Evolutionary conservation across 2,329 filamentous ascomycete genomes (phyloP).

Genomic region (Penicillium sp.): DNA sequence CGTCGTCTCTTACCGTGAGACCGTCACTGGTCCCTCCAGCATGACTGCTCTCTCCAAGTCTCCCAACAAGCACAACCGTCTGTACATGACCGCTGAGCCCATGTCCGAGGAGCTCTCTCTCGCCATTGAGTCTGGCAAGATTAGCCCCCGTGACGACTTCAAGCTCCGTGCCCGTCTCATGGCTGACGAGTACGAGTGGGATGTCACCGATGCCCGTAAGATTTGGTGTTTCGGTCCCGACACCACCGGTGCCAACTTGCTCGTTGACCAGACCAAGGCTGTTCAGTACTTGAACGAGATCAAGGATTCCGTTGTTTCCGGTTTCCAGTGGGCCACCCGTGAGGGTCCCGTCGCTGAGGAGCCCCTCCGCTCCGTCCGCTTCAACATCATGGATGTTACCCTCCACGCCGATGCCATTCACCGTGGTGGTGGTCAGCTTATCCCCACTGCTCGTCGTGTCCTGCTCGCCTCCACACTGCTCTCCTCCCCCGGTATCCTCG

Average conservation of each 20-base stretch:
- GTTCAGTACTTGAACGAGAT: constrained; percentile 99
- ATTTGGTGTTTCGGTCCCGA: constrained; percentile 99
- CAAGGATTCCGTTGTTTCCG: constrained; percentile 99
- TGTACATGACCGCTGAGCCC: constrained; percentile 92
- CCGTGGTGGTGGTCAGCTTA: constrained; percentile 98
- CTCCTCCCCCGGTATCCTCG: constrained; percentile 85
- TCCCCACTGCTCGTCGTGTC: constrained; percentile 96
- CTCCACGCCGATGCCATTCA: constrained; percentile 99
- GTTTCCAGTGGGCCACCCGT: constrained; percentile 99
- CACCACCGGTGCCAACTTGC: constrained; percentile 94
- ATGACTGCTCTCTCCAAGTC: constrained; percentile 99
- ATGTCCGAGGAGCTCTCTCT: constrained; percentile 87
- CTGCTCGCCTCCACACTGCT: constrained; percentile 91
- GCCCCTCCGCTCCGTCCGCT: constrained; percentile 94
- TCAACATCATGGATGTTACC: constrained; percentile 99
- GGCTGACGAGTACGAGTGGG: constrained; percentile 97
- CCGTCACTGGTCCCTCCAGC: constrained; percentile 77
- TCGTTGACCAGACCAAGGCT: constrained; percentile 99
- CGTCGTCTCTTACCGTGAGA: constrained; percentile 98
- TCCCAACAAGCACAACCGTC: constrained; percentile 99
- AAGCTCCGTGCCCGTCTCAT: constrained; percentile 95
- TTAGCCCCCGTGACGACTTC: constrained; percentile 95
- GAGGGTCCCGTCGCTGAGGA: constrained; percentile 98
- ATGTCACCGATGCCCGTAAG: constrained; percentile 99
- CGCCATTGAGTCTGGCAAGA: constrained; percentile 89